A percentile compares a stretch with the other conserved stretches of the same genome.
Evolutionary conservation across 805 yeast genomes (phyloP).

Genomic region (Yarrowia hollandica): DNA sequence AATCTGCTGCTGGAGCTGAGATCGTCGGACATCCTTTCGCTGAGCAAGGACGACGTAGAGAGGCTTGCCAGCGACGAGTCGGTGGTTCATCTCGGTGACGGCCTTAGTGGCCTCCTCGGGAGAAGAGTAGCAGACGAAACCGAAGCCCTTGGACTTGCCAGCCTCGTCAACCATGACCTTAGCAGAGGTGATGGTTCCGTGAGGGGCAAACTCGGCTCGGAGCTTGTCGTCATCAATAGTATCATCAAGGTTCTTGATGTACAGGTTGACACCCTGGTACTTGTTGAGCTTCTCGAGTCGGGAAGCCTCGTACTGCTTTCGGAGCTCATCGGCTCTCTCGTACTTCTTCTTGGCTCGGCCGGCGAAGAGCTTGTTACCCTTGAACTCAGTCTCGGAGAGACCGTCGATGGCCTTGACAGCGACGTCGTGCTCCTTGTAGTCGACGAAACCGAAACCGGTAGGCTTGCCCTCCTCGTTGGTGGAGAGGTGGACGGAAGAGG

Average conservation of each 20-base stretch:
- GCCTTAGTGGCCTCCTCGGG: constrained; percentile 99
- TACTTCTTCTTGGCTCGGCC: constrained; percentile 99
- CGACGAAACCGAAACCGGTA: constrained; percentile 94
- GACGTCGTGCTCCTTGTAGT: constrained; percentile 81
- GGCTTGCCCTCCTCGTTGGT: constrained; percentile 83
- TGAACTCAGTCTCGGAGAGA: constrained; percentile 81
- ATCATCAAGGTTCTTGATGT: constrained; percentile 95
- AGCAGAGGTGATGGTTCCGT: constrained; percentile 93
- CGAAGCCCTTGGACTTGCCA: constrained; percentile 97
- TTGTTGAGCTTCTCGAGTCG: constrained; percentile 88
- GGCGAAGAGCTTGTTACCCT: constrained; percentile 84
- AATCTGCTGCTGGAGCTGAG: constrained; percentile 95
- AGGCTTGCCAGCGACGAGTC: constrained; percentile 92
- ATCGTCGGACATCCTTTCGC: constrained; percentile 96
- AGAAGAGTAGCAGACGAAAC: constrained; percentile 94
- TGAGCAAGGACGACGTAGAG: constrained; percentile 98
- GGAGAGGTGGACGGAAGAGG: constrained; percentile 81
- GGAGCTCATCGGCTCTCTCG: constrained; percentile 95
- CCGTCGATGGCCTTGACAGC: constrained; percentile 91
- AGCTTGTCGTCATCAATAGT: constrained; percentile 86
- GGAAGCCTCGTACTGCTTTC: constrained; percentile 88
- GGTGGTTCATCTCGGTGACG: constrained; percentile 96
- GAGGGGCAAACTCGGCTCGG: constrained; percentile 87
- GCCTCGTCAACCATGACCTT: constrained; percentile 93
- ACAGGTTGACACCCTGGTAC: constrained; percentile 97